Evolutionary conservation across 108 stramenopile species (phyloP).

Genomic region (Skeletonema marinoi): DNA sequence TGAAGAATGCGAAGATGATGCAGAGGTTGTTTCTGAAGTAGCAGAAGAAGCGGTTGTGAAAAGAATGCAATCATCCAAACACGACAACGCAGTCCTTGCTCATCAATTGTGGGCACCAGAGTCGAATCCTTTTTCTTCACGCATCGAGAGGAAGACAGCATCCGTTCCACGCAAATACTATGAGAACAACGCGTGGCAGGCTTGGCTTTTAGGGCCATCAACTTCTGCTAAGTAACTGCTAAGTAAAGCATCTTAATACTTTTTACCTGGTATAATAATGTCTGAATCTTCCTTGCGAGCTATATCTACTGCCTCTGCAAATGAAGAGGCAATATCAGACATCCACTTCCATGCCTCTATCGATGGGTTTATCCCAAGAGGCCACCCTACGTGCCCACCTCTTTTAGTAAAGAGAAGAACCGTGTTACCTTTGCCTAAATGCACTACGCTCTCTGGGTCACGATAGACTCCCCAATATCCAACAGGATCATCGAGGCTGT

Average conservation of each 20-base stretch:
- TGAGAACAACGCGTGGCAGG: conserved; percentile 89
- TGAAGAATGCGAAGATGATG: conserved; percentile 83
- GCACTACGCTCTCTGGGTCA: conserved; percentile 59
- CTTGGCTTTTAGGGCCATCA: conserved; percentile 62
- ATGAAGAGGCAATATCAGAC: conserved; percentile 61
- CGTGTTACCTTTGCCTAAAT: conserved; percentile 60
- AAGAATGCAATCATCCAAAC: not conserved
- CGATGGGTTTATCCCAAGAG: conserved; percentile 56
- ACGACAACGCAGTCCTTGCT: not conserved
- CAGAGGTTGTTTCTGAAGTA: conserved; percentile 49
- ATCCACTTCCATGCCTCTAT: conserved; percentile 73
- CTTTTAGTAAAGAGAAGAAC: conserved; percentile 67
- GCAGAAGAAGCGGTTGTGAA: conserved; percentile 34
- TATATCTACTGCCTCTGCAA: conserved; percentile 52
- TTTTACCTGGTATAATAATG: not conserved
- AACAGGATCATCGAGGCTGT: conserved; percentile 80
- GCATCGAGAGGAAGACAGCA: conserved; percentile 49
- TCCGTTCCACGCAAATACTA: conserved; percentile 61
- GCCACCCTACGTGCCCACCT: conserved; percentile 88
- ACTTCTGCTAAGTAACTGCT: not conserved
- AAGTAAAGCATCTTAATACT: not conserved
- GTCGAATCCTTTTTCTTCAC: conserved; percentile 74
- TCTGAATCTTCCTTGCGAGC: conserved; percentile 5
- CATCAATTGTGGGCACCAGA: conserved; percentile 69
- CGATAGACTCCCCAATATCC: conserved; percentile 64